Base-by-base conservation (phyloP, 1,284 basidiomycete species). In the Ganoderma lingzhi region DNA sequence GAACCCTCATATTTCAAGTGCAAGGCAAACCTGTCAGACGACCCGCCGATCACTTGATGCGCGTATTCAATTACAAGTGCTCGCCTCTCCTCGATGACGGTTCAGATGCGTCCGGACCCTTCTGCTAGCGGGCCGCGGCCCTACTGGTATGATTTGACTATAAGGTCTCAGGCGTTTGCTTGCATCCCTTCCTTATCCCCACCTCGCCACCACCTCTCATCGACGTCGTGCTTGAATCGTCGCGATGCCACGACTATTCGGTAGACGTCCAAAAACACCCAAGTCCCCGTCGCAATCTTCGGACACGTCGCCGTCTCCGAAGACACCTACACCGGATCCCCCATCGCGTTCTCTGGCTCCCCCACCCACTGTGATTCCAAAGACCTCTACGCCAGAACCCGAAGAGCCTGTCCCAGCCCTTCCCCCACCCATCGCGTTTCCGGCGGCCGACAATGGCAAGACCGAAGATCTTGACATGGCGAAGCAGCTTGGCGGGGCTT, bases 401-500 rank as follows among this genome's bases (percentile, higher is more conserved):
- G 45, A 8, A 23, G 17, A 58, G 17, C 56, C 56, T 10, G 28
- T 37, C 17, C 32, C 56, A 6, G 4, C 56, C 30, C 2, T 30
- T 5, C 51, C 63, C 1, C 68, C 70, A 14, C 19, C 17, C 0
- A 62, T 68, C 32, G 23, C 9, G n/a, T n/a, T 68, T 5, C 58
- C 71, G 1, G 58, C 45, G 44, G 32, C 56, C 0, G 32, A 66
- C 0, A 53, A 62, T 23, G 30, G 23, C 0, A 28, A 55, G 8
- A 35, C 2, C 19, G 63, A 70, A 15, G 69, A 73, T 19, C 60
- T 65, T 28, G 69, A 69, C 19, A 56, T 56, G 2, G 44, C 63
- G 48, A 67, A 68, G 65, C 35, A 62, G 14, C 44, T 73, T 2
- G 67, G 62, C 28, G 65, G 63, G 12, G 67, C 71, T 1, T 70